These are phyloP conservation scores for Aspergillus texensis DNA, from an alignment of 2,329 filamentous ascomycete genomes.

Conservation along the genomic window DNA sequence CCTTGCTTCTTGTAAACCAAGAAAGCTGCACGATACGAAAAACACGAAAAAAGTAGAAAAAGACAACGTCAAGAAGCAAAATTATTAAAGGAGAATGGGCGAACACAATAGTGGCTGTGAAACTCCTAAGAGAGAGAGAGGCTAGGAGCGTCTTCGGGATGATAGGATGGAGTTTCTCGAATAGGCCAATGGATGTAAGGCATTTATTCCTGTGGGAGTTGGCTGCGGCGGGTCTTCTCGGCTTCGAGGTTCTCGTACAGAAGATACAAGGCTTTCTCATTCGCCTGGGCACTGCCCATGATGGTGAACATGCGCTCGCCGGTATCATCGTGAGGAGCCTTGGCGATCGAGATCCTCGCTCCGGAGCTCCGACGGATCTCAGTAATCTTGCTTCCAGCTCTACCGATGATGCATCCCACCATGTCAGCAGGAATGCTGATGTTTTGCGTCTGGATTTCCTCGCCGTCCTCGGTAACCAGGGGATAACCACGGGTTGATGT, in stretches of 20 bases:
- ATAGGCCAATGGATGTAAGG: not conserved
- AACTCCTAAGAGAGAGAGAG: slow-evolving; percentile 4
- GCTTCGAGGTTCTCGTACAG: slow-evolving; percentile 98
- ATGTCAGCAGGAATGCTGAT: slow-evolving; percentile 99
- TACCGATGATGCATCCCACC: slow-evolving; percentile 99
- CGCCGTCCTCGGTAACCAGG: slow-evolving; percentile 91
- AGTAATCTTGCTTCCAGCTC: slow-evolving; percentile 93
- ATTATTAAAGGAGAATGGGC: slow-evolving; percentile 16
- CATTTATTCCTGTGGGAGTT: slow-evolving; percentile 63
- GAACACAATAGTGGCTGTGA: slow-evolving; percentile 4
- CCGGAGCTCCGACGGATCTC: slow-evolving; percentile 97
- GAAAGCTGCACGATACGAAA: slow-evolving; percentile 23
- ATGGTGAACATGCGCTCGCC: slow-evolving; percentile 99
- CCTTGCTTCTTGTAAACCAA: slow-evolving; percentile 29
- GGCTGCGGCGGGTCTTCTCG: slow-evolving; percentile 97
- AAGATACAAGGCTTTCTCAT: slow-evolving; percentile 93
- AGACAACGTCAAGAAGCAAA: slow-evolving; percentile 24
- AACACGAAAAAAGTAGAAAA: slow-evolving; percentile 20
- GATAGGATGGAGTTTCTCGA: not conserved
- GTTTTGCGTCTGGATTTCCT: slow-evolving; percentile 98
- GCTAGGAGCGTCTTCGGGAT: slow-evolving; percentile 1
- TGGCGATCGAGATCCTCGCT: slow-evolving; percentile 95
- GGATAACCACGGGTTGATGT: slow-evolving; percentile 78
- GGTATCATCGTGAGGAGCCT: slow-evolving; percentile 93
- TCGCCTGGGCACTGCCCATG: slow-evolving; percentile 89